Base-by-base conservation (phyloP, 1,284 basidiomycete genomes). In the Cutaneotrichosporon curvatum region DNA sequence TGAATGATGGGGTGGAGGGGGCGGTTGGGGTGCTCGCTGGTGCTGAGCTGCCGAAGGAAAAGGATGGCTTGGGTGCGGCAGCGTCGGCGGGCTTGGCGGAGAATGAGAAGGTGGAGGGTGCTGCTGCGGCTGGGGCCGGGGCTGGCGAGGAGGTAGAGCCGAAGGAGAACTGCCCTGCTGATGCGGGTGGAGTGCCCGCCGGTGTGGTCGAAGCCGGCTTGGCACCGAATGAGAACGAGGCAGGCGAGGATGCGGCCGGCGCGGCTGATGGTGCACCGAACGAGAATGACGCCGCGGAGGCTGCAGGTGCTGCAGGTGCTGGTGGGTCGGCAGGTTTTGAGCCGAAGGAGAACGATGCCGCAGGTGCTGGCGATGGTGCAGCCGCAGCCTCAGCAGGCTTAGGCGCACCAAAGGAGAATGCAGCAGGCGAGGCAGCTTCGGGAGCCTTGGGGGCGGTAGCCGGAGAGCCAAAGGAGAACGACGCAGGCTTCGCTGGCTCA, bases 181-280 rank as follows among this genome's bases (percentile, higher is more conserved):
- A 37, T 21, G 35, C 14, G 4, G 35, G 35, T 18, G 35, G 16
- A 18, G 35, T 37, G 10, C n/a, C n/a, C n/a, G n/a, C n/a, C n/a
- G 35, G 4, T 18, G 36, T 37, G 36, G 18, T 21, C 15, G 32
- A 6, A n/a, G 8, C 14, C 9, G 32, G 14, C 16, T 16, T 30
- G 23, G 35, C 16, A 33, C 42, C 35, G 30, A 43, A 43, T 15
- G 40, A 41, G 40, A 41, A 56, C 10, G 42, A 22, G 30, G 53
- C 35, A 10, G 51, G 32, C 19, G 52, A 35, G 20, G 38, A 21
- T 14, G 43, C 23, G 5, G 47, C 36, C 4, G 43, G 19, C n/a
- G 38, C 11, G 14, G 40, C 4, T 22, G 30, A 15, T 6, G 40
- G 18, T 32, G 32, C 33, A 20, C 45, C 38, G 15, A 46, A 46